These are phyloP conservation scores for Fraxinus ornus DNA, from an alignment of 305 asterid genomes.

Conservation along the genomic window DNA sequence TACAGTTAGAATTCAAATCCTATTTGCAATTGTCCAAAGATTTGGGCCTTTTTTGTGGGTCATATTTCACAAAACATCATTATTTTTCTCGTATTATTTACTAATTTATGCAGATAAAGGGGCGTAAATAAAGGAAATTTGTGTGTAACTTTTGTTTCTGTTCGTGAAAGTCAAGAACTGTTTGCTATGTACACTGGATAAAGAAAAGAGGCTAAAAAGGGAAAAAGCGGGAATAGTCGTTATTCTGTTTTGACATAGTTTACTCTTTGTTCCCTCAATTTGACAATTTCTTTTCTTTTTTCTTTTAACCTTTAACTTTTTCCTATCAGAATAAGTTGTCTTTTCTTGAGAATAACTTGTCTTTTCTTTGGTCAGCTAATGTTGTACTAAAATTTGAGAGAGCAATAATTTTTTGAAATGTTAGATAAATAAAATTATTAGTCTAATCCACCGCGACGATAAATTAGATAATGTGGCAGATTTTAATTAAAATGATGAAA, in stretches of 20 bases:
- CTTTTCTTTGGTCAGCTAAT: background rate
- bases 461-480: background rate
- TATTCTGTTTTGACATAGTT: slow-evolving; percentile 42
- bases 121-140: slow-evolving; percentile 37
- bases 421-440: background rate
- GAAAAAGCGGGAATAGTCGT: slow-evolving; percentile 51
- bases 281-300: background rate
- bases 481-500: background rate
- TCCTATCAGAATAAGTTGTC: background rate
- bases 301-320: background rate
- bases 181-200: slow-evolving; percentile 15
- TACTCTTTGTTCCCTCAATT: slow-evolving; percentile 32
- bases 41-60: slow-evolving; percentile 58
- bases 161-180: slow-evolving; percentile 45
- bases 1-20: slow-evolving; percentile 49
- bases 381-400: background rate
- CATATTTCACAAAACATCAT: slow-evolving; percentile 28
- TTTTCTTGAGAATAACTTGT: slow-evolving; percentile 1
- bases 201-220: slow-evolving; percentile 13
- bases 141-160: slow-evolving; percentile 30
- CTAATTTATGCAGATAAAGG: slow-evolving; percentile 34
- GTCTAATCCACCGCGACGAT: background rate
- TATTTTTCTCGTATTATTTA: slow-evolving; percentile 15
- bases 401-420: background rate
- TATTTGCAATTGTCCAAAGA: slow-evolving; percentile 53